Evolutionary conservation across 2,329 filamentous ascomycete genomes (phyloP).

Genomic region (Xylariaceae sp.): DNA sequence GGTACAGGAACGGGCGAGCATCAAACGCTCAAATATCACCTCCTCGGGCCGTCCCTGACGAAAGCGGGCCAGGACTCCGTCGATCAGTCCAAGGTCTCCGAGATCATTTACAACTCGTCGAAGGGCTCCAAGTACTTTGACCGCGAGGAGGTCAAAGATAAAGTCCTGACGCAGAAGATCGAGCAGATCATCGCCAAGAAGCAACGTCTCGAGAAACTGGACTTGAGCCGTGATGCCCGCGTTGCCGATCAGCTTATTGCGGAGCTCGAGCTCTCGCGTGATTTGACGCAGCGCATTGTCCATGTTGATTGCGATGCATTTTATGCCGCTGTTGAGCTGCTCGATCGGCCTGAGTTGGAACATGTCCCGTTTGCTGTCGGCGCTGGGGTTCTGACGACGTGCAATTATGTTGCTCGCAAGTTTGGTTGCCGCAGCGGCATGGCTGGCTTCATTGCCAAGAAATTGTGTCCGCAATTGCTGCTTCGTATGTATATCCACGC

Average conservation of each 20-base stretch:
- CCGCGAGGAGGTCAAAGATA: constrained; percentile 79
- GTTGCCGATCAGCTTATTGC: constrained; percentile 76
- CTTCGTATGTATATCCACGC: constrained; percentile 37
- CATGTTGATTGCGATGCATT: constrained; percentile 98
- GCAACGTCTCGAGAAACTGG: constrained; percentile 65
- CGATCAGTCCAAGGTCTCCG: constrained; percentile 91
- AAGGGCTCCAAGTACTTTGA: constrained; percentile 96
- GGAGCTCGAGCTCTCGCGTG: constrained; percentile 71
- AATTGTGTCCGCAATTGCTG: constrained; percentile 81
- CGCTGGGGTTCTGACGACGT: constrained; percentile 57
- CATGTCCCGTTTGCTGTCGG: constrained; percentile 89
- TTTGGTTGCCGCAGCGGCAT: constrained; percentile 92
- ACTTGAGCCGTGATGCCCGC: constrained; percentile 67
- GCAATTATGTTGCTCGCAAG: constrained; percentile 84
- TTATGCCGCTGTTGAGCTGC: constrained; percentile 87
- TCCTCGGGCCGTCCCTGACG: constrained; percentile 84
- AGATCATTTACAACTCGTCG: constrained; percentile 94
- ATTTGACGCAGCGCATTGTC: constrained; percentile 78
- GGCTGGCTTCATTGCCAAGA: constrained; percentile 92
- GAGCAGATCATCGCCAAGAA: constrained; percentile 72
- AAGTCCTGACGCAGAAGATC: constrained; percentile 79
- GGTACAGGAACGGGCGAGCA: constrained; percentile 30
- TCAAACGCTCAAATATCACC: constrained; percentile 75
- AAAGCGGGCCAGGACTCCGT: constrained; percentile 91
- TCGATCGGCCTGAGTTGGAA: constrained; percentile 77